Conservation (phyloP, 257 asterid genomes). For the Cynanchum wilfordii region DNA sequence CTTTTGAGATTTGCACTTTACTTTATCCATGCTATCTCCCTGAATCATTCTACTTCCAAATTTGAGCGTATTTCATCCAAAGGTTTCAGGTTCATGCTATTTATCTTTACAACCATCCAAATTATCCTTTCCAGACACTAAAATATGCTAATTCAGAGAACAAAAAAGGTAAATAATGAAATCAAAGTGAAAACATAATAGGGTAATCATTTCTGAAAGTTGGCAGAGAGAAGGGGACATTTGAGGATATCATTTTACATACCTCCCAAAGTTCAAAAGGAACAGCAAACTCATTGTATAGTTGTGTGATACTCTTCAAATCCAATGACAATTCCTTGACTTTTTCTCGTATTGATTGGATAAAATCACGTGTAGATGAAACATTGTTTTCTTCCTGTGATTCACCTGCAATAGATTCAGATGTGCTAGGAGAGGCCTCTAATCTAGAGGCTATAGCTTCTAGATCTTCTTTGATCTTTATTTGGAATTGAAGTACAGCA, state of each 20-base stretch:
- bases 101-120: background rate
- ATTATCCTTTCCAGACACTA: background rate
- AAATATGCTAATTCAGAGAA: background rate
- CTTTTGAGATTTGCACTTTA: too few relatives aligned
- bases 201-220: background rate
- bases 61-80: background rate
- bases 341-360: slow-evolving; percentile 44
- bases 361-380: slow-evolving; percentile 33
- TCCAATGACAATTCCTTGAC: slow-evolving; percentile 73
- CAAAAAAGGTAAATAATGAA: background rate
- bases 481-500: slow-evolving; percentile 92
- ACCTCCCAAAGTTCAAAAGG: slow-evolving; percentile 99
- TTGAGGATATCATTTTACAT: slow-evolving; percentile 13
- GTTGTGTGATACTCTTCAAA: slow-evolving; percentile 81
- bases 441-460: slow-evolving; percentile 60
- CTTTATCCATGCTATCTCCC: too few relatives aligned
- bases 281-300: slow-evolving; percentile 92
- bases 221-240: background rate
- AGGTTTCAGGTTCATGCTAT: background rate
- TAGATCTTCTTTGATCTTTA: slow-evolving; percentile 76
- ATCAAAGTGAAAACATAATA: background rate
- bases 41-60: background rate
- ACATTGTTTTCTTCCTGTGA: slow-evolving; percentile 31
- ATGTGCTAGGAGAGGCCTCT: slow-evolving; percentile 48
- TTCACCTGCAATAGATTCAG: slow-evolving; percentile 40